Base-by-base conservation (phyloP, 768 basidiomycete genomes). In the Collybia sordida region DNA sequence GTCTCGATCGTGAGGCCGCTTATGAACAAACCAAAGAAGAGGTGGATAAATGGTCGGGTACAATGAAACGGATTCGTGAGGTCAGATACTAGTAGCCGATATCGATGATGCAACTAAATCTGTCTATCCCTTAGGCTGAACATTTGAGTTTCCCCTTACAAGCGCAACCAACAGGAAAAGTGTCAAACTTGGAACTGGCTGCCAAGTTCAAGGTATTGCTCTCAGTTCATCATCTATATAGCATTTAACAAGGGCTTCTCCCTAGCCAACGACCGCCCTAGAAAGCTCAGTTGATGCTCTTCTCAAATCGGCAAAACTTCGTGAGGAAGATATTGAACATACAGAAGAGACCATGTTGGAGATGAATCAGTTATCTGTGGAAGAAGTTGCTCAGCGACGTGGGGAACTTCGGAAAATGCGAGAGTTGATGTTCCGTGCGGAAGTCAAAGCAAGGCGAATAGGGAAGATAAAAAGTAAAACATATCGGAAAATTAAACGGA, bases 381-480 rank as follows among this genome's bases (percentile, higher is more conserved):
- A 96, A 62, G 95, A 97, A 61, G 88, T 97, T 35, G 82, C 83
- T 3, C 79, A 83, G 5, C 85, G 94, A 0, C 84, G 92, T 1
- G 80, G 78, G 1, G 90, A 93, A 59, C 79, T 99, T 9, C 82
- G 90, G 28, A 83, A 84, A 62, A 91, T 92, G 82, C 87, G 96
- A 17, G 95, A 97, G 59, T 77, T 98, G 35, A 87, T 93, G 74
- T 97, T 96, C 71, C 85, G 95, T 4, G 93, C 93, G 0, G 96
- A 98, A 58, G 73, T 82, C 28, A 94, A 96, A 65, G 90, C 93
- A 15, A 89, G 89, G 62, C 83, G 95, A 15, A 76, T 96, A 15
- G 82, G 87, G 18, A 98, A 95, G 72, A 99, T 99, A 70, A 98
- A 98, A 74, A 92, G 88, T 65, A 96, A 93, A 70, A 83, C 91